A percentile compares a stretch with the other conserved stretches of the same genome.
These are phyloP conservation scores for Eutrema salsugineum DNA, from an alignment of 441 rosid species.

Conservation along the genomic window DNA sequence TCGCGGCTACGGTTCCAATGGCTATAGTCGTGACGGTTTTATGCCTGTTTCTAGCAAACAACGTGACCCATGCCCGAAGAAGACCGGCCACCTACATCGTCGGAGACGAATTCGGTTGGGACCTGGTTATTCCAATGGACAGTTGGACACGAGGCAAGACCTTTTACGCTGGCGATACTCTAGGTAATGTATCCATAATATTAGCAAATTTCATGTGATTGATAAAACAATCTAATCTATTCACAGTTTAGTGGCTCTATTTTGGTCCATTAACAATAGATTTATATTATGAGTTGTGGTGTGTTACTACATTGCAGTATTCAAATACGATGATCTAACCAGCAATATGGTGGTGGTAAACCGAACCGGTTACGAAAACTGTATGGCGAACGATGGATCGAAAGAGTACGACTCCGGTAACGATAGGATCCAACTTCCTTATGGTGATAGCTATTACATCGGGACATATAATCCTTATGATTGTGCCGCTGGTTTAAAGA, in stretches of 20 bases:
- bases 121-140: background rate
- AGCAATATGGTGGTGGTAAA: constrained; percentile 4
- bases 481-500: background rate
- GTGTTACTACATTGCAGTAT: constrained; percentile 13
- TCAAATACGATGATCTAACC: background rate
- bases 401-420: background rate
- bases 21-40: background rate
- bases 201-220: no score
- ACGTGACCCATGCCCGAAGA: background rate
- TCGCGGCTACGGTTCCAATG: background rate
- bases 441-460: constrained; percentile 17
- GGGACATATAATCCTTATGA: background rate
- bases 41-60: background rate
- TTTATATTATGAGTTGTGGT: background rate
- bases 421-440: constrained; percentile 9
- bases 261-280: no score
- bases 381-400: background rate
- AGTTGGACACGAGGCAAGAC: constrained; percentile 19
- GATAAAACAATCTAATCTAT: background rate
- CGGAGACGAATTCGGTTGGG: constrained; percentile 16
- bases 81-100: background rate
- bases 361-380: constrained; percentile 8
- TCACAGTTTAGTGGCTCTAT: background rate
- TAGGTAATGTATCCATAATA: constrained; percentile 14
- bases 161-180: constrained; percentile 29